These are phyloP conservation scores for Macrotyloma uniflorum DNA, from an alignment of 306 rosid genomes.

Conservation along the genomic window DNA sequence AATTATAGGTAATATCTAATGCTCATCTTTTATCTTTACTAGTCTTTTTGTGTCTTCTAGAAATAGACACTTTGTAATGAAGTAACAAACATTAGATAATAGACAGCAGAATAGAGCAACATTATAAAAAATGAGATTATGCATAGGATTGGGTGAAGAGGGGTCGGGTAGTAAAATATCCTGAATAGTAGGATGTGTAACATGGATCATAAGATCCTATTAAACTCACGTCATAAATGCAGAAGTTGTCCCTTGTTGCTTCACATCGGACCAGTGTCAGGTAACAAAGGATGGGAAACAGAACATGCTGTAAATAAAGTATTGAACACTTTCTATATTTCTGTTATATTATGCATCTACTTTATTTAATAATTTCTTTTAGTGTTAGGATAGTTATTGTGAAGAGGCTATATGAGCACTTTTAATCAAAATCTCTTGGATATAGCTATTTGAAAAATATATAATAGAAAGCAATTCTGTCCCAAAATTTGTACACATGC, in stretches of 20 bases:
- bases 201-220: not conserved
- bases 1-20: constrained; percentile 66
- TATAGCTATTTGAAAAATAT: not conserved
- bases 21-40: constrained; percentile 7
- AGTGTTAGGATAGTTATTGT: not conserved
- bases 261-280: too few species aligned
- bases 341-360: not conserved
- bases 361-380: not conserved
- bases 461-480: not conserved
- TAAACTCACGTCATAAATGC: not conserved
- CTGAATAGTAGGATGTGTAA: not conserved
- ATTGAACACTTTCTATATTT: too few species aligned
- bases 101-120: not conserved
- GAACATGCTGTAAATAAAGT: too few species aligned
- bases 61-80: constrained; percentile 2
- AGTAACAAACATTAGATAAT: constrained; percentile 10
- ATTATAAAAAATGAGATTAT: not conserved
- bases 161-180: too few species aligned
- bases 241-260: not conserved
- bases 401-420: not conserved
- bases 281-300: not conserved
- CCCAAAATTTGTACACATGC: not conserved
- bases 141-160: not conserved
- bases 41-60: constrained; percentile 13
- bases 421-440: not conserved